Evolutionary conservation across 768 basidiomycete species (phyloP).

Genomic region (Mycena metata): DNA sequence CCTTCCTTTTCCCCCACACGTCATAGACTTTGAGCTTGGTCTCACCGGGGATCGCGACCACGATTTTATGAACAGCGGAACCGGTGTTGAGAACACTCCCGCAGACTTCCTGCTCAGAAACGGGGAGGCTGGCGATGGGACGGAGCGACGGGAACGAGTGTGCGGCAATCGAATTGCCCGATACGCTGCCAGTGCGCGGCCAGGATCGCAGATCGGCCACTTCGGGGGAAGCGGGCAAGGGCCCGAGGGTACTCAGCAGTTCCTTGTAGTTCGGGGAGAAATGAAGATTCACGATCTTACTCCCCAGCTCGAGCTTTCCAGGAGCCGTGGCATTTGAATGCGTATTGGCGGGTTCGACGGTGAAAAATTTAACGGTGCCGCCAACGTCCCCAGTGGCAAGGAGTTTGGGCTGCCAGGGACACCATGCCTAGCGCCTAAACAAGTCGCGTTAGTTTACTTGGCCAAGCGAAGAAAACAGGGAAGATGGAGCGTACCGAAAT

Average conservation of each 20-base stretch:
- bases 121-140: constrained; percentile 59
- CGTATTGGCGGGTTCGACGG: constrained; percentile 58
- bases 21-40: constrained; percentile 77
- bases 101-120: constrained; percentile 66
- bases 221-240: constrained; percentile 36
- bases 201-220: constrained; percentile 26
- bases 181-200: constrained; percentile 30
- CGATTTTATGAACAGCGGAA: constrained; percentile 49
- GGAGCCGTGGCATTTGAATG: constrained; percentile 60
- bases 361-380: constrained; percentile 70
- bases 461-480: neutral
- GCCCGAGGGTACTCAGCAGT: constrained; percentile 83
- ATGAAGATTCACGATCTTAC: constrained; percentile 77
- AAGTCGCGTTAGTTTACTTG: constrained; percentile 3
- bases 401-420: constrained; percentile 85
- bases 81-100: constrained; percentile 69
- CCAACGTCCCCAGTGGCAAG: constrained; percentile 81
- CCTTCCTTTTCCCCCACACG: constrained; percentile 62
- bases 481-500: constrained; percentile 57
- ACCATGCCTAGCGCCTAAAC: constrained; percentile 86
- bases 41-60: constrained; percentile 73
- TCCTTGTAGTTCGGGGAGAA: constrained; percentile 89
- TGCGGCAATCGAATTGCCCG: constrained; percentile 58
- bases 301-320: constrained; percentile 61
- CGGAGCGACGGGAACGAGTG: constrained; percentile 73